Conservation (phyloP, 805 yeast species). For the Wickerhamiella qilinensis region DNA sequence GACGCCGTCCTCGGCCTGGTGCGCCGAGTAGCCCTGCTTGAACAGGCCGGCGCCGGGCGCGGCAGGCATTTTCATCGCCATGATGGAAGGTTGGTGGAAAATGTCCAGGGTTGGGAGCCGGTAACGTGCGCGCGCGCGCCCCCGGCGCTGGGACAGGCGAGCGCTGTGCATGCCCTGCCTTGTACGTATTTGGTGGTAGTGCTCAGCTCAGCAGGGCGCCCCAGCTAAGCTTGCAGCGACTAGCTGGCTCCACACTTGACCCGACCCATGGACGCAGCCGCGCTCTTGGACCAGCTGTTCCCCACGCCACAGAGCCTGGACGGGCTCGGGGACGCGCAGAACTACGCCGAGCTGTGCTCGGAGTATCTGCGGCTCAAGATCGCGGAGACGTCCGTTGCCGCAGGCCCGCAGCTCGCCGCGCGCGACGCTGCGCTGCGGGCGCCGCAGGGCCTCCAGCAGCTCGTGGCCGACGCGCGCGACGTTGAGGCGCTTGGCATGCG, state of each 20-base stretch:
- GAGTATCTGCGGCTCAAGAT: not conserved
- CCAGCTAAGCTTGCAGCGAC: too few relatives aligned
- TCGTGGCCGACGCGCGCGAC: not conserved
- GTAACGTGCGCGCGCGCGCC: too few relatives aligned
- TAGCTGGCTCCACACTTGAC: too few relatives aligned
- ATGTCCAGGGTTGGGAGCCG: too few relatives aligned
- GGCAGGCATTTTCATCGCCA: slow-evolving; percentile 64
- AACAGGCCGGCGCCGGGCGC: slow-evolving; percentile 90
- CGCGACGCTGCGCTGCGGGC: not conserved
- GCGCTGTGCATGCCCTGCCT: too few relatives aligned
- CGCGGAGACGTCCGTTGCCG: not conserved
- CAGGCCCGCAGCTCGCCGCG: not conserved
- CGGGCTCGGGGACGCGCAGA: not conserved
- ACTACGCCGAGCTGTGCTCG: not conserved
- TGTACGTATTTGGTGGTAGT: too few relatives aligned
- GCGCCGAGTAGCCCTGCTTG: slow-evolving; percentile 86
- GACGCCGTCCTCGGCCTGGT: slow-evolving; percentile 86
- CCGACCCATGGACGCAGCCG: too few relatives aligned
- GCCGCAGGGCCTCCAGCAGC: not conserved
- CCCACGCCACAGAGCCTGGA: not conserved
- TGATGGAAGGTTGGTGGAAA: too few relatives aligned
- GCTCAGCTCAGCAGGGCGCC: too few relatives aligned
- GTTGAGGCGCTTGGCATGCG: slow-evolving; percentile 9
- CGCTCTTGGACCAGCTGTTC: not conserved
- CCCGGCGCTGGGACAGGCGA: too few relatives aligned